Conservation (phyloP, 805 yeast genomes). For the Cyberlindnera petersonii region DNA sequence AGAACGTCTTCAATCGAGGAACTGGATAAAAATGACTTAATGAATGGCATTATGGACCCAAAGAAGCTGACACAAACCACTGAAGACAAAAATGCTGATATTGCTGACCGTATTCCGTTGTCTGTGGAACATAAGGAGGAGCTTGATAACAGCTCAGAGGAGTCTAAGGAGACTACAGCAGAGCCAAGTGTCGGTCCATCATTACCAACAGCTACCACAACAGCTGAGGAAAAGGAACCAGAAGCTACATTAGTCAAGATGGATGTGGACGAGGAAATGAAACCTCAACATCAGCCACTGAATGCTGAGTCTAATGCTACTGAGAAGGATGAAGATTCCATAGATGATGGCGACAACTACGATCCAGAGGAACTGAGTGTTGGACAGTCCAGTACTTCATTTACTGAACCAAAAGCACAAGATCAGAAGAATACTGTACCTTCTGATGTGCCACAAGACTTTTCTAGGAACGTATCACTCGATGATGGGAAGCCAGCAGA, state of each 20-base stretch:
- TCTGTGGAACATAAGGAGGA: constrained; percentile 22
- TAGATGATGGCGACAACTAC: constrained; percentile 16
- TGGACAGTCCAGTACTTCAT: background rate
- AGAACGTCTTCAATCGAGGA: background rate
- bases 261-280: background rate
- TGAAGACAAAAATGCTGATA: constrained; percentile 3
- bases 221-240: background rate
- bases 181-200: constrained; percentile 5
- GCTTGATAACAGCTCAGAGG: constrained; percentile 9
- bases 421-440: background rate
- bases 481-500: too few species aligned
- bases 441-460: background rate
- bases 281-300: constrained; percentile 4
- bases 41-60: constrained; percentile 2
- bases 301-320: too few species aligned
- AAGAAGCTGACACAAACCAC: background rate
- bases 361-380: constrained; percentile 4
- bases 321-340: background rate
- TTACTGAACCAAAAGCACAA: background rate
- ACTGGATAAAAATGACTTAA: background rate
- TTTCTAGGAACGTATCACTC: too few species aligned
- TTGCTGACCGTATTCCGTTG: constrained; percentile 20
- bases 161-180: constrained; percentile 13
- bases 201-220: background rate
- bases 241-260: constrained; percentile 1